These are phyloP conservation scores for Trichoderma koningiopsis DNA, from an alignment of 2,329 filamentous ascomycete genomes.

Conservation along the genomic window DNA sequence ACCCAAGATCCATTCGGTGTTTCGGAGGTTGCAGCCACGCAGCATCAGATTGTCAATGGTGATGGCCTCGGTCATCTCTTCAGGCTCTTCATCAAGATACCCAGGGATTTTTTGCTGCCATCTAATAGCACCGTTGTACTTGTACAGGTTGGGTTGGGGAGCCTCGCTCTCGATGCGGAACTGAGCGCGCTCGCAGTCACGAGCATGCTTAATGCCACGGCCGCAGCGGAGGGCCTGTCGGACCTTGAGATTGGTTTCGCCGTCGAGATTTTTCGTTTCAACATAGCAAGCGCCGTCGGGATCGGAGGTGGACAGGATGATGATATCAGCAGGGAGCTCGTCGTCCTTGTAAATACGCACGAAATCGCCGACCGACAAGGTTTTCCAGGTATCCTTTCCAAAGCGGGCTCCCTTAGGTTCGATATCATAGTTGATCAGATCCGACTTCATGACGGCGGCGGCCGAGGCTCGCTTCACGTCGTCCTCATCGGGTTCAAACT, in stretches of 20 bases:
- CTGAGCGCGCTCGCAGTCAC: slow-evolving; percentile 86
- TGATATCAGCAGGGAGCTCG: slow-evolving; percentile 88
- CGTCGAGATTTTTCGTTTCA: slow-evolving; percentile 97
- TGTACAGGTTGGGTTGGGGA: slow-evolving; percentile 91
- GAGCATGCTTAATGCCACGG: slow-evolving; percentile 79
- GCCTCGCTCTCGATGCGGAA: slow-evolving; percentile 89
- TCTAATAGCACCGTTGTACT: slow-evolving; percentile 85
- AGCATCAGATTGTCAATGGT: slow-evolving; percentile 94
- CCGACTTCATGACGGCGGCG: slow-evolving; percentile 51
- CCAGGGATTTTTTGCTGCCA: slow-evolving; percentile 77
- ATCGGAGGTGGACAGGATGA: slow-evolving; percentile 91
- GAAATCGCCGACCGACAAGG: slow-evolving; percentile 91
- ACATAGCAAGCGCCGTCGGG: slow-evolving; percentile 94
- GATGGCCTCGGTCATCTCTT: slow-evolving; percentile 87
- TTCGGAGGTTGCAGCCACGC: slow-evolving; percentile 88
- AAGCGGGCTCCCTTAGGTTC: slow-evolving; percentile 74
- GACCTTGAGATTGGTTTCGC: slow-evolving; percentile 96
- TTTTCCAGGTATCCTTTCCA: slow-evolving; percentile 94
- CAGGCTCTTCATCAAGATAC: slow-evolving; percentile 61
- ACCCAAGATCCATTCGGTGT: slow-evolving; percentile 94
- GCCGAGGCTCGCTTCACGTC: slow-evolving; percentile 42
- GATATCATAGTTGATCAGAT: slow-evolving; percentile 72
- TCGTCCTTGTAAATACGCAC: slow-evolving; percentile 96
- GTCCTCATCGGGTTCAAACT: slow-evolving; percentile 43
- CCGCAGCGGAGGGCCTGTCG: slow-evolving; percentile 87